Base-by-base conservation (phyloP, 106 monocot species). In the Triglochin maritima region DNA sequence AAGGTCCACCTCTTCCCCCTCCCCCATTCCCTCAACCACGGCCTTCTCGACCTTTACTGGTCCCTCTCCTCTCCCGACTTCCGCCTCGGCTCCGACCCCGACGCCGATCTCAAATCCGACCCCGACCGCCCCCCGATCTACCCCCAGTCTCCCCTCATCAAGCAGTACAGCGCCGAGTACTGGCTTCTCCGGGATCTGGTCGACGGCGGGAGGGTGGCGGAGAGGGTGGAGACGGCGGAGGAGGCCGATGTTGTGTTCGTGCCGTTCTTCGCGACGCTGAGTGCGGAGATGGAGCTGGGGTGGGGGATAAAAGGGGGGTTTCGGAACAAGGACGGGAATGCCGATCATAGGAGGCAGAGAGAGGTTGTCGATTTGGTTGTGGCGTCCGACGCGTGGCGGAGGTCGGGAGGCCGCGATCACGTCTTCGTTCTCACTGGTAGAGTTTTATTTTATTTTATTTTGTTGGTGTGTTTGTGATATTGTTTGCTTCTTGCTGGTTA, bases 251-350 rank as follows among this genome's bases (percentile, higher is more conserved):
- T 89, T 44, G 84, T 94, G 47, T 89, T 94, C 17, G 93, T 94
- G 56, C 89, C 89, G 13, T 94, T 94, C 77, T 89, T 93, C 66
- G 87, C 94, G 29, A 83, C 94, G 64, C 71, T 90, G 70, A 87
- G 90, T 47, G 95, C 90, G 42, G 95, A 90, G 81, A 73, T 90
- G 83, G 90, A 90, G 90, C 85, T 90, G 8, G 95, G 90, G 57
- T 87, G 90, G 87, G 90, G 95, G 71, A 81, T 64, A 55, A 89
- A 87, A 57, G 87, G 85, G 6, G 73, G 68, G 29, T 95, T 95
- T 64, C 41, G 57, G 57, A 95, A 81, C 79, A 87, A 85, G 78
- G 94, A 84, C 12, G 75, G 79, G 68, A 88, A 88, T 59, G 74
- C 16, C 52, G 88, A 88, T 75, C 85, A 85, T 65, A 41, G 60